These are phyloP conservation scores for Kluyveromyces starmeri DNA, from an alignment of 805 yeast genomes.

Conservation along the genomic window DNA sequence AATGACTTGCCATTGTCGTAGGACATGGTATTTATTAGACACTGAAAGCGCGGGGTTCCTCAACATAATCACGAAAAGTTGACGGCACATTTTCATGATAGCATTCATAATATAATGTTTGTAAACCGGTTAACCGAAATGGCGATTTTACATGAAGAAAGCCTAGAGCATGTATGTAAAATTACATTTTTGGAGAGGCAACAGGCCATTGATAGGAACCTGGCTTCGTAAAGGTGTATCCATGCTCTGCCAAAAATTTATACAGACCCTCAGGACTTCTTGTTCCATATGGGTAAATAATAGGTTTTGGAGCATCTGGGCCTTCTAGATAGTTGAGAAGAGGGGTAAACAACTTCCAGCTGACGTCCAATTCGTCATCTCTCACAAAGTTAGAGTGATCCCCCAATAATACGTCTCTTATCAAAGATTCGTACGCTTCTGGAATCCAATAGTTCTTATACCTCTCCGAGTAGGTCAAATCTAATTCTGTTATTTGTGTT, in stretches of 20 bases:
- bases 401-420: conserved; percentile 81
- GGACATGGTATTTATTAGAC: too few relatives aligned
- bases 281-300: conserved; percentile 75
- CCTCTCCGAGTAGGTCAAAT: conserved; percentile 73
- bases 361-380: conserved; percentile 91
- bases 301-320: conserved; percentile 56
- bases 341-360: conserved; percentile 93
- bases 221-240: conserved; percentile 57
- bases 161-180: too few relatives aligned
- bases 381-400: conserved; percentile 97
- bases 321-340: conserved; percentile 72
- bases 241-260: conserved; percentile 56
- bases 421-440: conserved; percentile 93
- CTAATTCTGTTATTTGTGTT: conserved; percentile 82
- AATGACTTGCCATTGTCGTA: too few relatives aligned
- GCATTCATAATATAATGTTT: too few relatives aligned
- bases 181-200: conserved; percentile 37
- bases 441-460: conserved; percentile 90
- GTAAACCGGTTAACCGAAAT: too few relatives aligned
- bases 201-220: conserved; percentile 88
- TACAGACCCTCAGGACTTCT: conserved; percentile 72
- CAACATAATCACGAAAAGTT: too few relatives aligned
- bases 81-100: too few relatives aligned
- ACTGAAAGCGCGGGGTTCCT: too few relatives aligned
- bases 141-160: too few relatives aligned